Conservation (phyloP, 306 rosid species). For the Echinosophora koreensis region DNA sequence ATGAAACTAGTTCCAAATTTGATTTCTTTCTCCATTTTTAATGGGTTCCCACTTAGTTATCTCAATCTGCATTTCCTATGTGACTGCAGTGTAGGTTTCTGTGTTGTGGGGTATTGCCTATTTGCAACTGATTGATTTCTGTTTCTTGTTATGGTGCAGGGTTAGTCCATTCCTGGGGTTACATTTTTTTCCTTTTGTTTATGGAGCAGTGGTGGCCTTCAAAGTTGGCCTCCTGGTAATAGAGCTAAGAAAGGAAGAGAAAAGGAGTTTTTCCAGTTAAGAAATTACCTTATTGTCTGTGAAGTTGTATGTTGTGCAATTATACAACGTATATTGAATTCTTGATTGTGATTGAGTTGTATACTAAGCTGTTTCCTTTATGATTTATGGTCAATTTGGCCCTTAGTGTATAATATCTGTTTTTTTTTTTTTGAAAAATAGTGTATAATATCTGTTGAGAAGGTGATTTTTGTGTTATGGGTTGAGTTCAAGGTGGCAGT, state of each 20-base stretch:
- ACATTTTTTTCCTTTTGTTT: not conserved
- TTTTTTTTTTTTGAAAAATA: too few relatives aligned
- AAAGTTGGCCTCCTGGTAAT: not conserved
- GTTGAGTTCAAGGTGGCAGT: slow-evolving; percentile 16
- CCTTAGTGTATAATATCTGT: slow-evolving; percentile 12
- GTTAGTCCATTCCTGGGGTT: slow-evolving; percentile 15
- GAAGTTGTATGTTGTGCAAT: slow-evolving; percentile 29
- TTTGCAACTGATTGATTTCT: slow-evolving; percentile 21
- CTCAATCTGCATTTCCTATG: slow-evolving; percentile 1
- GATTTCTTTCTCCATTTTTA: slow-evolving; percentile 30
- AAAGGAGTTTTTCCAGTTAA: slow-evolving; percentile 1
- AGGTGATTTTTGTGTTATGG: slow-evolving; percentile 40
- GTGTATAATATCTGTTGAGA: slow-evolving; percentile 16
- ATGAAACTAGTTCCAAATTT: slow-evolving; percentile 30
- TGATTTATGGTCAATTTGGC: slow-evolving; percentile 23
- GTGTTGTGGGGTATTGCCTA: slow-evolving; percentile 26
- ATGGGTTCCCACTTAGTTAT: slow-evolving; percentile 2
- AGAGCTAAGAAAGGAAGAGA: slow-evolving; percentile 10
- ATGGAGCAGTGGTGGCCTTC: not conserved
- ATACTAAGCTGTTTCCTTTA: slow-evolving; percentile 34
- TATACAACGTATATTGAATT: slow-evolving; percentile 21
- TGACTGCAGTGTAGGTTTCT: slow-evolving; percentile 20
- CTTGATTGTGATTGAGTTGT: slow-evolving; percentile 9
- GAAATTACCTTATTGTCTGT: not conserved
- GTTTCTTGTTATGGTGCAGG: slow-evolving; percentile 53